phyloP scores from a whole-genome alignment of 2,329 filamentous ascomycete genomes.

The Diaporthe sp. region DNA sequence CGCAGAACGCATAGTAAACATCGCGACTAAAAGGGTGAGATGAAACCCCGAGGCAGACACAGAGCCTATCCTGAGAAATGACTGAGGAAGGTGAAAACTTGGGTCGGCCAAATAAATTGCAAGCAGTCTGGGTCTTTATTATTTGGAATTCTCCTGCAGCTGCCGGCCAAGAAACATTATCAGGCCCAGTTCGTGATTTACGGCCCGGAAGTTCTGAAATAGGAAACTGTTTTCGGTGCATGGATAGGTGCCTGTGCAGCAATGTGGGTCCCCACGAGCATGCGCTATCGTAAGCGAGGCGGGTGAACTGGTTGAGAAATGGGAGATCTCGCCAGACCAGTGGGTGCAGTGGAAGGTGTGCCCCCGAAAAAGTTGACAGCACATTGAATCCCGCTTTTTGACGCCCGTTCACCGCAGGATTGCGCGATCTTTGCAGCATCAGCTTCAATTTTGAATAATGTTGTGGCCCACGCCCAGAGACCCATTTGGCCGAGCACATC shows the following conservation, averaged over 20 bases:
- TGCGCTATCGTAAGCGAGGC: not conserved
- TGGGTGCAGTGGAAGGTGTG: slow-evolving; percentile 3
- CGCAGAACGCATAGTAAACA: not conserved
- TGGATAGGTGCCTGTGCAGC: not conserved
- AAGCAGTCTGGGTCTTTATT: not conserved
- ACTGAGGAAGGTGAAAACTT: not conserved
- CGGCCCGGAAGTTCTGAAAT: not conserved
- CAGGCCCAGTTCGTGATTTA: not conserved
- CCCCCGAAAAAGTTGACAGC: not conserved
- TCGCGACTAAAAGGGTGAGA: not conserved
- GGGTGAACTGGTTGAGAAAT: not conserved
- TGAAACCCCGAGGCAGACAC: not conserved
- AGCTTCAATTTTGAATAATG: not conserved
- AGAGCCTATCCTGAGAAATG: not conserved
- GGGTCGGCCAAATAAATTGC: not conserved
- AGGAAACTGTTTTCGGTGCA: slow-evolving; percentile 13
- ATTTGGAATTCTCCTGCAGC: not conserved
- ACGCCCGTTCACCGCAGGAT: not conserved
- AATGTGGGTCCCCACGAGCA: not conserved
- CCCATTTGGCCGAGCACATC: not conserved
- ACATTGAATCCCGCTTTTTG: not conserved
- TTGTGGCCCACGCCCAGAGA: not conserved
- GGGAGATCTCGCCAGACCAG: not conserved
- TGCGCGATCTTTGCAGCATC: not conserved
- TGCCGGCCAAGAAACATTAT: not conserved